Base-by-base conservation (phyloP, 148 eudicot species). In the Talinum fruticosum region DNA sequence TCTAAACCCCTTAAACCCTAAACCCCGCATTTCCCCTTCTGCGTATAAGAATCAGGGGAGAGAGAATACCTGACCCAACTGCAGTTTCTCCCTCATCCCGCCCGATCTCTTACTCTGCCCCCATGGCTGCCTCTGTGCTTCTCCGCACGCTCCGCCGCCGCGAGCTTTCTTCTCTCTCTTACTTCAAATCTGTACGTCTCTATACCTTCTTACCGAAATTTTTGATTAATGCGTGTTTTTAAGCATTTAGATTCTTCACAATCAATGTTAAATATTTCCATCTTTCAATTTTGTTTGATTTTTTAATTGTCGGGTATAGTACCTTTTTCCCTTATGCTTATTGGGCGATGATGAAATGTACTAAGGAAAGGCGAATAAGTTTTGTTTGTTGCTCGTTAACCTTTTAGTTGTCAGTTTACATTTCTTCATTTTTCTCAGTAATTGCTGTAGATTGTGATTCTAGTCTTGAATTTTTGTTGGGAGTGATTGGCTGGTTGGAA, bases 141-240 rank as follows among this genome's bases (percentile, higher is more conserved):
- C 83, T 84, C 65, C 82, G 92, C 76, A 87, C 88, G 69, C 83
- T 89, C 34, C 90, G 86, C 33, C 87, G 86, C 72, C 86, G 88
- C 8, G 88, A 85, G 37, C 33, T 89, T 67, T 36, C 83, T 12
- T 82, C 85, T 78, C 23, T 88, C 66, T 75, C 87, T 38, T 79
- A 87, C 54, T 86, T 67, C 71, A 81, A 73, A 82, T 78, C 77
- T 21, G 92, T 89, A 85, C 7, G 82, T 51, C 19, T 32, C 74
- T 15, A 1, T 30, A n/a, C n/a, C n/a, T n/a, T n/a, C n/a, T n/a
- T n/a, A n/a, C n/a, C 28, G 34, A 19, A 5, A 8, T 12, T 29
- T 16, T 12, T 10, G 45, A 14, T 51, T 51, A 51, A 6, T 51
- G 57, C 57, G 57, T 51, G 57, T 51, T 51, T 73, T 36, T 13